These are phyloP conservation scores for Lactarius hengduanensis DNA, from an alignment of 768 basidiomycete genomes.

Conservation along the genomic window DNA sequence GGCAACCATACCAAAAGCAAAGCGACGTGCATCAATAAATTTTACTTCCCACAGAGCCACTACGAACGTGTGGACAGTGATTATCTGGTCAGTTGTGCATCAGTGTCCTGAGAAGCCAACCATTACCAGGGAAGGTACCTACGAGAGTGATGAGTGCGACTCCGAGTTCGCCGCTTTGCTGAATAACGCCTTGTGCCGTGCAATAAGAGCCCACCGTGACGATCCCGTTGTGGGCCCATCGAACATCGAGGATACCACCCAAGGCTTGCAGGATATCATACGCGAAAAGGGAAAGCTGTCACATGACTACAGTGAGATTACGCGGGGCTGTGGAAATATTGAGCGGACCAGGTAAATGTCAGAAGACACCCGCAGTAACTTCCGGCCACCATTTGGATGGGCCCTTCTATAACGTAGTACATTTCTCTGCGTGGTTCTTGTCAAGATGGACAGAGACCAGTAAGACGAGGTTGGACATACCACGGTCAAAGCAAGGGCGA, in stretches of 20 bases:
- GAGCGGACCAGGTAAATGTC: slow-evolving; percentile 44
- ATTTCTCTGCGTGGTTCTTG: slow-evolving; percentile 18
- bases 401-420: slow-evolving; percentile 10
- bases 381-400: slow-evolving; percentile 11
- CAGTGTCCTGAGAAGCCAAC: background rate
- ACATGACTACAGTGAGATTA: slow-evolving; percentile 26
- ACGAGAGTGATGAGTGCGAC: slow-evolving; percentile 45
- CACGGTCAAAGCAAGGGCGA: slow-evolving; percentile 11
- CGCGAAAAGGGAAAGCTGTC: slow-evolving; percentile 31
- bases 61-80: slow-evolving; percentile 45
- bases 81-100: slow-evolving; percentile 32
- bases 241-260: slow-evolving; percentile 40
- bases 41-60: slow-evolving; percentile 38
- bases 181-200: slow-evolving; percentile 41
- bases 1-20: slow-evolving; percentile 30
- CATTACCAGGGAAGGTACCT: slow-evolving; percentile 8
- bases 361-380: slow-evolving; percentile 38
- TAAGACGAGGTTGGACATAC: slow-evolving; percentile 11
- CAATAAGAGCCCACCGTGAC: slow-evolving; percentile 39
- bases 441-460: background rate
- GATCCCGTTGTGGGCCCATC: slow-evolving; percentile 39
- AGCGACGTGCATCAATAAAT: slow-evolving; percentile 24
- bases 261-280: slow-evolving; percentile 42
- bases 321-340: background rate
- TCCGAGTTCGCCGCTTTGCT: slow-evolving; percentile 44